phyloP scores from a whole-genome alignment of 371 early-diverging fungal genomes.

The Mucor saturninus region DNA sequence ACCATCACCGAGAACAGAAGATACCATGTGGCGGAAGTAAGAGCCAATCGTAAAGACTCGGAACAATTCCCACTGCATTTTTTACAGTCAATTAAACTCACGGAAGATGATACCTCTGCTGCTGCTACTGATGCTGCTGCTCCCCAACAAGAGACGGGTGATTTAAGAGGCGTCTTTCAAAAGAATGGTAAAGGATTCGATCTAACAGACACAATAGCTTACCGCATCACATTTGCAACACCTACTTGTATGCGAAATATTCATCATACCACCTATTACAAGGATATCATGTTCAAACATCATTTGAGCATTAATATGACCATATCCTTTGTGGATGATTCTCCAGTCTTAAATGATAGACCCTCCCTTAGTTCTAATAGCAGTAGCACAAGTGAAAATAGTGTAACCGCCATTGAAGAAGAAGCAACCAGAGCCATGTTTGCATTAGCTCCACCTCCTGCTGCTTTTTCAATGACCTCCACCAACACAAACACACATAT shows the following conservation, averaged over 20 bases:
- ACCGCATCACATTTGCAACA: slow-evolving; percentile 38
- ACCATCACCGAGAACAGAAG: slow-evolving; percentile 30
- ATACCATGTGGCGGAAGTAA: slow-evolving; percentile 29
- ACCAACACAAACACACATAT: slow-evolving; percentile 22
- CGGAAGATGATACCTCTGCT: slow-evolving; percentile 13
- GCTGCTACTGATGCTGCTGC: no score
- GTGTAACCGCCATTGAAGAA: slow-evolving; percentile 17
- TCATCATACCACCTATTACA: slow-evolving; percentile 42
- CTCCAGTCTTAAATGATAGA: neutral
- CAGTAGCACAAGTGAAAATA: slow-evolving; percentile 22
- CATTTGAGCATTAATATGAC: slow-evolving; percentile 33
- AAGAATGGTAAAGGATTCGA: slow-evolving; percentile 29
- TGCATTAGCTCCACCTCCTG: slow-evolving; percentile 17
- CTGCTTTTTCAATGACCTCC: slow-evolving; percentile 14
- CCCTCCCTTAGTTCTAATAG: slow-evolving; percentile 8
- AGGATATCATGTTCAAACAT: slow-evolving; percentile 37
- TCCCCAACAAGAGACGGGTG: neutral
- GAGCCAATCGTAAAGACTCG: slow-evolving; percentile 31
- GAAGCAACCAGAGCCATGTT: slow-evolving; percentile 13
- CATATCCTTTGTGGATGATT: slow-evolving; percentile 32
- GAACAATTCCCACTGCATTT: slow-evolving; percentile 28
- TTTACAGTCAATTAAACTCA: slow-evolving; percentile 21
- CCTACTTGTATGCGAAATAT: slow-evolving; percentile 40
- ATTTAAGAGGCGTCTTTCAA: slow-evolving; percentile 27
- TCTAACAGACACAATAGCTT: slow-evolving; percentile 33